These are phyloP conservation scores for Penicillium thymicola DNA, from an alignment of 2,329 filamentous ascomycete species.

Conservation along the genomic window DNA sequence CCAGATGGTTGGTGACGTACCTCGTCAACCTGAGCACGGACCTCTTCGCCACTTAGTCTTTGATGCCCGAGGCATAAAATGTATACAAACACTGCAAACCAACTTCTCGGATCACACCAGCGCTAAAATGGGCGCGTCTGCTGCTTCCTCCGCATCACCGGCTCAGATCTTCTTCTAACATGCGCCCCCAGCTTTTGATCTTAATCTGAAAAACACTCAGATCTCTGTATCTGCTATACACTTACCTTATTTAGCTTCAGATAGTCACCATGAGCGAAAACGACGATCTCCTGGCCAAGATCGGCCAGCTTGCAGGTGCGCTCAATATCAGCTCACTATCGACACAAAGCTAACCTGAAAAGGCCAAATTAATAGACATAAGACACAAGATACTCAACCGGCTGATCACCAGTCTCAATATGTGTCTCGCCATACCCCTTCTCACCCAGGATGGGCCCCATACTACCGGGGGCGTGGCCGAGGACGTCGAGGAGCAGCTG, in stretches of 20 bases:
- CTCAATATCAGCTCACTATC: conserved; percentile 43
- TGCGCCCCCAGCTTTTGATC: not conserved
- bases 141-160: conserved; percentile 8
- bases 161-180: not conserved
- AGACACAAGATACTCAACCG: conserved; percentile 51
- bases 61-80: not conserved
- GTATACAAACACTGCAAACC: not conserved
- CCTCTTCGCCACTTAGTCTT: not conserved
- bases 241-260: conserved; percentile 8
- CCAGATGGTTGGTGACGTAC: not conserved
- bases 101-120: not conserved
- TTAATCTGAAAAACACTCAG: not conserved
- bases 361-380: conserved; percentile 80
- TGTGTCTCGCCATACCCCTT: conserved; percentile 29
- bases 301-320: conserved; percentile 56
- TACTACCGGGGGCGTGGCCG: conserved; percentile 44
- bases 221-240: not conserved
- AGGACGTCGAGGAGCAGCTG: conserved; percentile 26
- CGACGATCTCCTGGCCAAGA: conserved; percentile 54
- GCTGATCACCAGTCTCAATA: conserved; percentile 26
- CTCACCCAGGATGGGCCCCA: conserved; percentile 43
- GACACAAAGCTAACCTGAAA: conserved; percentile 11
- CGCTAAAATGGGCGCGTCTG: conserved; percentile 6
- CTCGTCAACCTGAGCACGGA: not conserved
- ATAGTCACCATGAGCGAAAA: conserved; percentile 51